Conservation (phyloP, 208 protist species). For the Entamoeba histolytica region DNA sequence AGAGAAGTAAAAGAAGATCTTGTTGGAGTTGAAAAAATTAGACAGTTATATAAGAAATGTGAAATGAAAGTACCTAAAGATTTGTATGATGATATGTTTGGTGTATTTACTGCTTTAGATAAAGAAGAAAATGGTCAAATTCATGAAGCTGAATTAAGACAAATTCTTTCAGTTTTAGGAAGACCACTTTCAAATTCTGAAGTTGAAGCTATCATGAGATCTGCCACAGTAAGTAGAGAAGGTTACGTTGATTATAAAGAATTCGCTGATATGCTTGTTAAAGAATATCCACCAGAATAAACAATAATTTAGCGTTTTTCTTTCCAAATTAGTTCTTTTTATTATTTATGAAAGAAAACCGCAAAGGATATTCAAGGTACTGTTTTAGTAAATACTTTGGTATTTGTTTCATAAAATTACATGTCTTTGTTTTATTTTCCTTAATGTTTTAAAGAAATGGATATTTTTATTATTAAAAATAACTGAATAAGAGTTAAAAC, state of each 20-base stretch:
- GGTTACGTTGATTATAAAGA: conserved; percentile 57
- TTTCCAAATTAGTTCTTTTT: too few relatives aligned
- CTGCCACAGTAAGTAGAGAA: conserved; percentile 53
- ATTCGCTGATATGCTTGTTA: conserved; percentile 52
- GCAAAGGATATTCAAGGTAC: too few relatives aligned
- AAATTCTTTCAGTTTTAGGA: conserved; percentile 65
- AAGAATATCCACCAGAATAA: not conserved
- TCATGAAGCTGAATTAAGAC: conserved; percentile 55
- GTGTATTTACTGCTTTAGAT: conserved; percentile 71
- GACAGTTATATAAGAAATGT: not conserved
- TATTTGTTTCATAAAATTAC: too few relatives aligned
- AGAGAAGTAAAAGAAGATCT: not conserved
- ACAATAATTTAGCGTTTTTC: too few relatives aligned
- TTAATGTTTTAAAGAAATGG: too few relatives aligned
- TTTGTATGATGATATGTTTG: conserved; percentile 49
- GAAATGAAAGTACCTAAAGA: not conserved
- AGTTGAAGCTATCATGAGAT: conserved; percentile 51
- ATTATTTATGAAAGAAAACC: too few relatives aligned
- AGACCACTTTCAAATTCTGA: conserved; percentile 60
- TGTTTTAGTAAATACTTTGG: too few relatives aligned
- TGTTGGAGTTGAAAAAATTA: not conserved
- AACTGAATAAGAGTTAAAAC: too few relatives aligned
- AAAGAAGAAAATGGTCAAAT: conserved; percentile 70
- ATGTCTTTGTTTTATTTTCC: too few relatives aligned
- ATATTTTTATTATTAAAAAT: too few relatives aligned